These are phyloP conservation scores for Zygotorulaspora danielsina DNA, from an alignment of 805 yeast genomes.

Conservation along the genomic window DNA sequence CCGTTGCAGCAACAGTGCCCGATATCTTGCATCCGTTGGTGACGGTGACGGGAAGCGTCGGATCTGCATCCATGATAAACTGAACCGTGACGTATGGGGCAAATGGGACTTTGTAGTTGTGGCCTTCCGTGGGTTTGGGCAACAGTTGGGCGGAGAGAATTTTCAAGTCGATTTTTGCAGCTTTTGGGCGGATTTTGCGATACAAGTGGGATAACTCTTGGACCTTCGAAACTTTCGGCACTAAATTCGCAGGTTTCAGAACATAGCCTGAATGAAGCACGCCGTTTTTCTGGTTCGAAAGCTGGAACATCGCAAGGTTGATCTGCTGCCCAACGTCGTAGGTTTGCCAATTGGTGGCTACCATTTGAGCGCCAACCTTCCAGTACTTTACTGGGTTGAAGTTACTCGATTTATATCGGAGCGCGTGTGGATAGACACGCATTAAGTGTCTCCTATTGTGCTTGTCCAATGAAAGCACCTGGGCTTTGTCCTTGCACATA, in stretches of 20 bases:
- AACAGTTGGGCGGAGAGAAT: conserved; percentile 81
- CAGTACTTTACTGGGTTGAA: conserved; percentile 77
- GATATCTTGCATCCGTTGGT: conserved; percentile 23
- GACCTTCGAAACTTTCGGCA: conserved; percentile 28
- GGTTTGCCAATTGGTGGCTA: conserved; percentile 95
- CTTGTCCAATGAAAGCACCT: conserved; percentile 54
- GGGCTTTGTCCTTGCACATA: conserved; percentile 59
- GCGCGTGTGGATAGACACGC: conserved; percentile 84
- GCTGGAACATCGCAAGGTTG: conserved; percentile 75
- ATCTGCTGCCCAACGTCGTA: conserved; percentile 85
- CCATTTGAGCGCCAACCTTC: conserved; percentile 88
- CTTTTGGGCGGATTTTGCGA: conserved; percentile 16
- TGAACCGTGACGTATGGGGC: conserved; percentile 29
- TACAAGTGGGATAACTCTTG: conserved; percentile 27
- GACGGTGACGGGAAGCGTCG: conserved; percentile 20
- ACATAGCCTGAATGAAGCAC: conserved; percentile 59
- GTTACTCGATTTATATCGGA: conserved; percentile 72
- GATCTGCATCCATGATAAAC: conserved; percentile 19
- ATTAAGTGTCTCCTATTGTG: conserved; percentile 73
- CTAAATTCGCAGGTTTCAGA: conserved; percentile 58
- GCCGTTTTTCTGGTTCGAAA: conserved; percentile 40
- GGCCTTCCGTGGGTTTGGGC: conserved; percentile 60
- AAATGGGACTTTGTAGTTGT: conserved; percentile 20
- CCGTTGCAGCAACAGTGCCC: conserved; percentile 23
- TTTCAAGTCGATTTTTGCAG: conserved; percentile 36